Base-by-base conservation (phyloP, 192 early-diverging fungal genomes). In the Entomortierella chlamydospora region DNA sequence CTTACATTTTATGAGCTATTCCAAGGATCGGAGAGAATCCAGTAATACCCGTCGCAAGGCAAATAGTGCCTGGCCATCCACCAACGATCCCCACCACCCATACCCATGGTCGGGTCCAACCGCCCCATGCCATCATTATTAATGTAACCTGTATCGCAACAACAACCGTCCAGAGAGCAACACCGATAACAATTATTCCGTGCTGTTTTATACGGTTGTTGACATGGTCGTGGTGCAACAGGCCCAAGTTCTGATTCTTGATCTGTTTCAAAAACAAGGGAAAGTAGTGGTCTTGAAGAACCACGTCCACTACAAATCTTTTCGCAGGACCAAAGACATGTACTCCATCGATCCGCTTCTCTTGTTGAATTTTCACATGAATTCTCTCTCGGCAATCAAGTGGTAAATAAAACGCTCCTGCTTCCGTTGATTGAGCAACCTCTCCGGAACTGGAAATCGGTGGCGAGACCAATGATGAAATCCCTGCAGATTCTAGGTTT, bases 271-370 rank as follows among this genome's bases (percentile, higher is more conserved):
- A 39, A 26, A 78, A 78, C 50, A 78, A 34, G 1, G 73, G 73
- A 41, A 50, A 78, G 41, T 78, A 78, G 28, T 78, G 56, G 11
- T 78, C 73, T 18, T 34, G 66, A 54, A 78, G 67, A 0, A 78
- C 73, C 23, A 78, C 67, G 12, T 78, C 73, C 42, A 69, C 23
- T 25, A 78, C 73, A 57, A 78, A 78, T 28, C 56, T 49, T 23
- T 78, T 78, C 2, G 73, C 73, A 6, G 66, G 61, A 11, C 73
- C 73, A 60, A 69, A 78, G 7, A 78, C 37, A 45, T 69, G 54
- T 11, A 61, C 50, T 0, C 54, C 60, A 41, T 68, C 59, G 0
- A 39, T 76, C 11, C 64, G 64, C 15, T 58, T 66, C 30, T 64
- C 67, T 58, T 69, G 65, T 10, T 69, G 67, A 1, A 78, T 62